Conservation (phyloP, 495 filamentous ascomycete species). For the Cudoniella acicularis region DNA sequence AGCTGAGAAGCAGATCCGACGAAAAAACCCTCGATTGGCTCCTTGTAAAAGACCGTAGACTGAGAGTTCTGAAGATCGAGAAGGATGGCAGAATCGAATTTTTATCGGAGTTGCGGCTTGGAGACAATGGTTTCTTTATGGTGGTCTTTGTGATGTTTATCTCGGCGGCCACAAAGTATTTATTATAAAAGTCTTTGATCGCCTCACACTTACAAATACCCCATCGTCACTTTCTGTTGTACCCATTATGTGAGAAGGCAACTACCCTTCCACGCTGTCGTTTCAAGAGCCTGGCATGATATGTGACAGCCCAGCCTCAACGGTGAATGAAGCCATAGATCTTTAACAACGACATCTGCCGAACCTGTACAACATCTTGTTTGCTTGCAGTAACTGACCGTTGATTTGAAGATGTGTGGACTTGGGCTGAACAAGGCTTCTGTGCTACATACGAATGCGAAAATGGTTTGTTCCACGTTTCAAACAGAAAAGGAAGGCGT, state of each 20-base stretch:
- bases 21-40: background rate
- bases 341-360: background rate
- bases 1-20: background rate
- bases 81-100: background rate
- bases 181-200: background rate
- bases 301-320: conserved; percentile 12
- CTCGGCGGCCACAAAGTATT: background rate
- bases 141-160: background rate
- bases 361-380: conserved; percentile 11
- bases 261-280: background rate
- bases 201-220: conserved; percentile 3
- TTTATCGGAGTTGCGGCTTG: background rate
- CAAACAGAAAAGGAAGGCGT: background rate
- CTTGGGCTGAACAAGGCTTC: conserved; percentile 14
- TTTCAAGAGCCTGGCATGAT: conserved; percentile 5
- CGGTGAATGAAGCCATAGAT: conserved; percentile 3
- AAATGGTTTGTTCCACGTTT: conserved; percentile 20
- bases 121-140: background rate
- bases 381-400: conserved; percentile 20
- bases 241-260: conserved; percentile 5
- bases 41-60: background rate
- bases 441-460: conserved; percentile 13
- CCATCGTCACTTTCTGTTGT: background rate
- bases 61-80: background rate
- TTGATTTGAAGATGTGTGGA: conserved; percentile 2